Evolutionary conservation across 2,329 filamentous ascomycete species (phyloP), one percentile per base, ranked within the genome.

Genomic region (Colletotrichum plurivorum): DNA sequence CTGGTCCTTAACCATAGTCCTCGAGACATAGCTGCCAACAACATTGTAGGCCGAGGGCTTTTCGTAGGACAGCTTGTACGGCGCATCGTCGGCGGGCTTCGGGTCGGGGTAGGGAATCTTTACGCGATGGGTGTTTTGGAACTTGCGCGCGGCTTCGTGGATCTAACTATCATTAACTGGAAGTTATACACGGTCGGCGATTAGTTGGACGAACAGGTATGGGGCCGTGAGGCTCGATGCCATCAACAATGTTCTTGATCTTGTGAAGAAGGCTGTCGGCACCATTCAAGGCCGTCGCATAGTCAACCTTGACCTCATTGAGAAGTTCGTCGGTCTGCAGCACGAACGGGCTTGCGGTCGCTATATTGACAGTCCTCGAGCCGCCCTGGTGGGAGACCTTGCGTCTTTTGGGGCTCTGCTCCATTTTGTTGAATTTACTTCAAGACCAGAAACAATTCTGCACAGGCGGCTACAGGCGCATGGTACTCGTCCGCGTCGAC

Each of bases 91-190:
- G 12, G 88, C 84, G 2, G 95, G 95, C 58, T 86, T 89, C 18
- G 94, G 94, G n/a, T 92, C 86, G 16, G 95, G 94, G 76, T 94
- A 98, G 0, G 96, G 96, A 55, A 97, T 88, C n/a, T 84, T 80
- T 67, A 97, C 86, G 56, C 89, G 89, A 76, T 90, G 85, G 48
- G 86, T 85, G 78, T 90, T 92, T 73, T 93, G 89, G 74, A 93
- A 87, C 70, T 87, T 88, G 76, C 90, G 84, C 0, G 84, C 84
- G 9, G 93, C 94, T 73, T 96, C 90, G 41, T 81, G 73, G 60
- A 96, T 87, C 92, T 94, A 72, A 25, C 20, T 54, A n/a, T 10
- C 12, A 15, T 64, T 25, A 64, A 46, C 36, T 10, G 10, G 31
- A 10, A 36, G 31, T 36, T 12, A 9, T 36, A 36, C 9, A 36